These are phyloP conservation scores for Phoma herbarum DNA, from an alignment of 2,329 filamentous ascomycete genomes.

Conservation along the genomic window DNA sequence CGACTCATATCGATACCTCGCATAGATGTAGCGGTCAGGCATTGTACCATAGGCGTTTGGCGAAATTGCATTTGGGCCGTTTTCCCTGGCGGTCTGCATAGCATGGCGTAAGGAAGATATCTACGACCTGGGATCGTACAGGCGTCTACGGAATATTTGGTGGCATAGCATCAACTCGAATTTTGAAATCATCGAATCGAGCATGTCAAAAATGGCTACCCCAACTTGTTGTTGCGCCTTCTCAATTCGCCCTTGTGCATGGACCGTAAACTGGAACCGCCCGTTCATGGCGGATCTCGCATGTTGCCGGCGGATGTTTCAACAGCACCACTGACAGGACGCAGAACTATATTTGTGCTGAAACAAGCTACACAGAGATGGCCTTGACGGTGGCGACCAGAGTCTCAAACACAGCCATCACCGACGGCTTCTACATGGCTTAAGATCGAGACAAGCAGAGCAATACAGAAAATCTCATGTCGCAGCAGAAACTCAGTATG, in stretches of 20 bases:
- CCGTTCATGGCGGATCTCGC: slow-evolving; percentile 9
- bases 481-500: too few relatives aligned
- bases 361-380: slow-evolving; percentile 4
- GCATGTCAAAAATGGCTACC: neutral
- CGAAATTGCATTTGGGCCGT: slow-evolving; percentile 23
- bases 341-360: neutral
- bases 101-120: slow-evolving; percentile 18
- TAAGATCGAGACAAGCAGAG: neutral
- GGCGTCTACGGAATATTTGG: slow-evolving; percentile 5
- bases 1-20: slow-evolving; percentile 75
- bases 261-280: neutral
- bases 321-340: slow-evolving; percentile 11
- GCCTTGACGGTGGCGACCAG: neutral
- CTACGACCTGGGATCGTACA: slow-evolving; percentile 4
- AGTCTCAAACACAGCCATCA: neutral
- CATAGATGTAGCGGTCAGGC: slow-evolving; percentile 54
- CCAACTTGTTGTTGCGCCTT: neutral
- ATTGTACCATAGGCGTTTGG: slow-evolving; percentile 19
- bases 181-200: slow-evolving; percentile 3
- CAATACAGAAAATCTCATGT: neutral
- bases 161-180: slow-evolving; percentile 5
- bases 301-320: slow-evolving; percentile 15
- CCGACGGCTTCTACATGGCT: neutral
- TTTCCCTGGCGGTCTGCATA: slow-evolving; percentile 16
- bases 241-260: neutral